Conservation (phyloP, 2,329 filamentous ascomycete species). For the Arthroderma sp. region DNA sequence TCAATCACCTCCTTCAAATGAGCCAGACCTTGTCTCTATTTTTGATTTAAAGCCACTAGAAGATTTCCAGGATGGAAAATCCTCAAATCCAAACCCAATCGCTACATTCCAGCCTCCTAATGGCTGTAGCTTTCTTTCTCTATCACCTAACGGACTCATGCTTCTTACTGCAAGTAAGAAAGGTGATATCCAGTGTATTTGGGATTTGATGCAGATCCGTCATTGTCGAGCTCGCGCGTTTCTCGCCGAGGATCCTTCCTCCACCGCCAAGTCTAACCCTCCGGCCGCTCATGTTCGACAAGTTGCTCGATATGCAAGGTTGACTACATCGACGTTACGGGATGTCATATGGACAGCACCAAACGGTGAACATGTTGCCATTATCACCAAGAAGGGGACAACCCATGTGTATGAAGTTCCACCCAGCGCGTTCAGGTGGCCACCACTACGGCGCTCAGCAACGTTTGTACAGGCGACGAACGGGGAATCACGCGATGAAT, state of each 20-base stretch:
- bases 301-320: conserved; percentile 74
- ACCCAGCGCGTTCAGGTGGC: conserved; percentile 72
- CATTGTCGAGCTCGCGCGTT: conserved; percentile 31
- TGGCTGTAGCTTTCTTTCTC: conserved; percentile 40
- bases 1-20: conserved; percentile 23
- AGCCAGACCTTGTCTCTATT: conserved; percentile 37
- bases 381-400: conserved; percentile 91
- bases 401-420: conserved; percentile 86
- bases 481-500: conserved; percentile 34
- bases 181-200: conserved; percentile 40
- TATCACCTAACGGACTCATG: conserved; percentile 37
- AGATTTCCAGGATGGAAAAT: conserved; percentile 27
- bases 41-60: conserved; percentile 36
- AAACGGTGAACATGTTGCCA: conserved; percentile 67
- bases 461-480: conserved; percentile 37
- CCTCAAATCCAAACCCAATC: conserved; percentile 26
- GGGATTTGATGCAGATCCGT: conserved; percentile 39
- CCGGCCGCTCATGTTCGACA: conserved; percentile 51
- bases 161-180: conserved; percentile 39
- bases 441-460: conserved; percentile 47
- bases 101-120: conserved; percentile 38
- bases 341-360: conserved; percentile 81
- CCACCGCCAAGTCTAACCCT: conserved; percentile 12
- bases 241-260: conserved; percentile 27
- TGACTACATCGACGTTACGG: conserved; percentile 82